These are phyloP conservation scores for Diaporthe caulivora DNA, from an alignment of 2,329 filamentous ascomycete genomes.

Conservation along the genomic window DNA sequence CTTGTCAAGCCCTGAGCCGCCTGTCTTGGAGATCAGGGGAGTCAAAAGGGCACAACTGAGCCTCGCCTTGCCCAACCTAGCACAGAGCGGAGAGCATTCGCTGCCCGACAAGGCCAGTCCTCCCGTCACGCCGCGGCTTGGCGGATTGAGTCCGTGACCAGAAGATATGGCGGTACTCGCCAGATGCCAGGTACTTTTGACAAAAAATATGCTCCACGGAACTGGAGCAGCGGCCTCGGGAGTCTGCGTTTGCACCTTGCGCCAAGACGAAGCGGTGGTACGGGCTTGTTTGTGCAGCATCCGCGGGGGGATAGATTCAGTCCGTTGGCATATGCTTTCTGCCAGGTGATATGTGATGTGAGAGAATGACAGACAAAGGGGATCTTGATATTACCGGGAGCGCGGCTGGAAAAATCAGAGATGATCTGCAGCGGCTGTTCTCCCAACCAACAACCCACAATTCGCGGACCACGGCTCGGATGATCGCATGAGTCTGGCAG, in stretches of 20 bases:
- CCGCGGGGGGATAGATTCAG: not conserved
- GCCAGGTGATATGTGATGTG: conserved; percentile 14
- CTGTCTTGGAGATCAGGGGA: not conserved
- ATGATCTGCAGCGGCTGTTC: not conserved
- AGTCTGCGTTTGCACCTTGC: conserved; percentile 3
- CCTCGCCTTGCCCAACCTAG: conserved; percentile 12
- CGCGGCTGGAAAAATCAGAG: not conserved
- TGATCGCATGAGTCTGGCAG: not conserved
- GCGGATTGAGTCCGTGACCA: not conserved
- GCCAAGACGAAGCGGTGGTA: not conserved
- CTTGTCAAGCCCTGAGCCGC: conserved; percentile 28
- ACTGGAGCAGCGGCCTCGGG: not conserved
- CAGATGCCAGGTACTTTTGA: conserved; percentile 28
- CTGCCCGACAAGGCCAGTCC: conserved; percentile 9
- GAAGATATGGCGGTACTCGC: conserved; percentile 1
- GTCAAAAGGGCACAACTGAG: not conserved
- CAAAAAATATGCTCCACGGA: not conserved
- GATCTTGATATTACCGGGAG: not conserved
- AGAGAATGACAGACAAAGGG: conserved; percentile 8
- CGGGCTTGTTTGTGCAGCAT: not conserved
- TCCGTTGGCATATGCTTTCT: not conserved
- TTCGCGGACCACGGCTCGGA: not conserved
- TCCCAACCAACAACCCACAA: not conserved
- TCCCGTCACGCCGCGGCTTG: not conserved
- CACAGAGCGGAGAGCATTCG: conserved; percentile 15